These are phyloP conservation scores for Tuber calosporum DNA, from an alignment of 495 filamentous ascomycete species.

Conservation along the genomic window DNA sequence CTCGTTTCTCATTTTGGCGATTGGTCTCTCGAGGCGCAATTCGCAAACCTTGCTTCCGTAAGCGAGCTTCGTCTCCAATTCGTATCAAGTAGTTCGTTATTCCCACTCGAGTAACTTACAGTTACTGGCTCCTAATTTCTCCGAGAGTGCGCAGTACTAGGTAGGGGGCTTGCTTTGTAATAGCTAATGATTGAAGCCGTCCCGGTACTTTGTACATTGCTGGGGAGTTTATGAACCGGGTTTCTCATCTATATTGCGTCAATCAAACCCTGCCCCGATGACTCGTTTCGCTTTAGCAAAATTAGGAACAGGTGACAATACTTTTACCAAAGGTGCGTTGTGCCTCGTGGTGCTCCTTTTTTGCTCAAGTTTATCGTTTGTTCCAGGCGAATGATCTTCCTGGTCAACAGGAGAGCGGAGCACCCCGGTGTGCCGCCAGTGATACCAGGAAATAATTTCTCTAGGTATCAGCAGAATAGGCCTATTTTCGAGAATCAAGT, in stretches of 20 bases:
- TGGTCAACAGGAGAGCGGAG: not conserved
- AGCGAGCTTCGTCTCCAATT: not conserved
- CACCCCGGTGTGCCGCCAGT: not conserved
- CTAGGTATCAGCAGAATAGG: not conserved
- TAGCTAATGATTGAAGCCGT: not conserved
- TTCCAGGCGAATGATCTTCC: not conserved
- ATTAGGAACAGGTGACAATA: not conserved
- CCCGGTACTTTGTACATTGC: not conserved
- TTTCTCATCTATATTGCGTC: not conserved
- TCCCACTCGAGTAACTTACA: not conserved
- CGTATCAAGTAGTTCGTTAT: not conserved
- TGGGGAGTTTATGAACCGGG: not conserved
- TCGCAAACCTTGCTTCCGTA: not conserved
- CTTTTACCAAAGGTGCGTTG: slow-evolving; percentile 1
- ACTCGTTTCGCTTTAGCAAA: not conserved
- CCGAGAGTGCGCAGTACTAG: not conserved
- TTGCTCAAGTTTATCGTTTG: not conserved
- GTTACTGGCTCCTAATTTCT: not conserved
- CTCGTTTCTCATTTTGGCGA: not conserved
- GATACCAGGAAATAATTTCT: not conserved
- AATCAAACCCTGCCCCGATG: not conserved
- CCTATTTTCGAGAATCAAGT: not conserved
- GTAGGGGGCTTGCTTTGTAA: not conserved
- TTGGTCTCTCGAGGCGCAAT: not conserved
- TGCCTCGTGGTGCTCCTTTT: not conserved